These are phyloP conservation scores for Vigna nakashimae DNA, from an alignment of 306 rosid species.

Conservation along the genomic window DNA sequence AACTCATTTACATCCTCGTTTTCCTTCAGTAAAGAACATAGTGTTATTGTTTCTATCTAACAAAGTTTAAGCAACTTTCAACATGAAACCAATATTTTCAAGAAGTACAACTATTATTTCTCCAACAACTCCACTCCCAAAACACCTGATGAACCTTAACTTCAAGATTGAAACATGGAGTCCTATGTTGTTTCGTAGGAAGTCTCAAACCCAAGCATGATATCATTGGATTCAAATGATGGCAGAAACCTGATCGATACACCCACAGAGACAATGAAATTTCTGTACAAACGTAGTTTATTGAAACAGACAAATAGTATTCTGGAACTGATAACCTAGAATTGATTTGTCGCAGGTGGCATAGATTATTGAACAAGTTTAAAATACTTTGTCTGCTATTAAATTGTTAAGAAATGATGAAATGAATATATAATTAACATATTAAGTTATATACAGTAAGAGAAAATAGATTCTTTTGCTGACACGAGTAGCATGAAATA, in stretches of 20 bases:
- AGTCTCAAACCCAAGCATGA: not conserved
- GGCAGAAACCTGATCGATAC: not conserved
- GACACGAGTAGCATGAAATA: not conserved
- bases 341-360: too few relatives aligned
- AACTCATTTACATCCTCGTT: not conserved
- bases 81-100: not conserved
- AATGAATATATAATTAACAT: too few relatives aligned
- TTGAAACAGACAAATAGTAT: too few relatives aligned
- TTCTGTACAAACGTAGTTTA: not conserved
- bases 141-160: not conserved
- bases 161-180: not conserved
- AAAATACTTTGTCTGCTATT: too few relatives aligned
- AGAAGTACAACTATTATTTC: not conserved
- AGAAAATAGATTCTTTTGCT: too few relatives aligned
- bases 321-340: too few relatives aligned
- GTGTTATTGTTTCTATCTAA: not conserved
- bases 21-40: not conserved
- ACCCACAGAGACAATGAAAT: not conserved
- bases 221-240: not conserved
- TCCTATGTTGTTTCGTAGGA: not conserved
- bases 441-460: not conserved
- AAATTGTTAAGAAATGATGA: too few relatives aligned
- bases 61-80: not conserved
- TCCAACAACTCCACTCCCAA: not conserved
- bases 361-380: too few relatives aligned